A percentile compares a stretch with the other conserved stretches of the same genome.
phyloP scores from a whole-genome alignment of 1,284 basidiomycete genomes.

The Apiotrichum gracile region DNA sequence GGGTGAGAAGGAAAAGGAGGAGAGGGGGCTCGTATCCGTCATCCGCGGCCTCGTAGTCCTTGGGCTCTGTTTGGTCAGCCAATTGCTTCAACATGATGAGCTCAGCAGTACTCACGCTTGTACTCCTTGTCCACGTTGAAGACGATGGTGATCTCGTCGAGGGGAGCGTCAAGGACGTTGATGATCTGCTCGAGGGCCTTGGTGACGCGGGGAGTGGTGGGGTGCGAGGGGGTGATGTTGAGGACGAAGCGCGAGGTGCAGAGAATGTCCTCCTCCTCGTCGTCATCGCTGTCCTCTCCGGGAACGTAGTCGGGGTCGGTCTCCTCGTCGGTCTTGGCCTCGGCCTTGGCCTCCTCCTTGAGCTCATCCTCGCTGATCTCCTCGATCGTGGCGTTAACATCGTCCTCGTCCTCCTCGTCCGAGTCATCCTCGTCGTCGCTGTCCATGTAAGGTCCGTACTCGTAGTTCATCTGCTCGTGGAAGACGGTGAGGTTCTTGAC shows the following conservation, averaged over 20 bases:
- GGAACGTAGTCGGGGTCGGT: neutral
- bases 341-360: neutral
- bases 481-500: neutral
- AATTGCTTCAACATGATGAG: too few species aligned
- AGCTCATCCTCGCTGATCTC: neutral
- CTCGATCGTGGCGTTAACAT: neutral
- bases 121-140: conserved; percentile 3
- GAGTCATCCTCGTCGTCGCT: neutral
- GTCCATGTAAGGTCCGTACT: neutral
- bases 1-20: conserved; percentile 3
- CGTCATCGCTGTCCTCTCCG: neutral
- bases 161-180: neutral
- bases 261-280: neutral
- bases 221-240: conserved; percentile 1
- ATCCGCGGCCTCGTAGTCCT: neutral
- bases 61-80: neutral
- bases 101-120: conserved; percentile 3
- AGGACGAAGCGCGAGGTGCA: neutral
- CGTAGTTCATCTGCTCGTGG: neutral
- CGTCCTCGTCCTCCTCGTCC: neutral
- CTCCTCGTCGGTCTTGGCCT: neutral
- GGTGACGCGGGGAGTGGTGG: neutral
- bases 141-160: neutral
- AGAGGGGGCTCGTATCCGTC: conserved; percentile 1
- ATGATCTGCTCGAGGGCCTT: conserved; percentile 5